phyloP scores from a whole-genome alignment of 78 protist genomes.

The Chrysochromulina parva region DNA sequence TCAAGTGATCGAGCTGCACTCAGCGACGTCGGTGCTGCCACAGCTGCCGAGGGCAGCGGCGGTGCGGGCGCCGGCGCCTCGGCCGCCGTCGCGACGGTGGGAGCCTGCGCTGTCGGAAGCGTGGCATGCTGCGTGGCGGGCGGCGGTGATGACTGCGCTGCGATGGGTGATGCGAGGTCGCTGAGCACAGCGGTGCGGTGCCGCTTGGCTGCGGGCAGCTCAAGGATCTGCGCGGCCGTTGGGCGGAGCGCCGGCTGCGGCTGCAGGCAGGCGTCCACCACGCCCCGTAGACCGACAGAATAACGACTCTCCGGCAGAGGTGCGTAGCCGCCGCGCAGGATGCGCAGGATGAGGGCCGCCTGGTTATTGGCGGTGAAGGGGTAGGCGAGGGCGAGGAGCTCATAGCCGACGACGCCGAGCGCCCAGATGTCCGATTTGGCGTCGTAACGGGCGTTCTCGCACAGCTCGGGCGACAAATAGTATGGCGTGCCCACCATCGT shows the following conservation, averaged over 20 bases:
- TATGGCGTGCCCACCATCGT: conserved; percentile 74
- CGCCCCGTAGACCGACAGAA: neutral
- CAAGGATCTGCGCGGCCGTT: no score
- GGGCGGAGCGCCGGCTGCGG: neutral
- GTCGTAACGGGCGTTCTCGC: conserved; percentile 77
- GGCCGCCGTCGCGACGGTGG: no score
- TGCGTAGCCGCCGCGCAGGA: neutral
- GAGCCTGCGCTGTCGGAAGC: no score
- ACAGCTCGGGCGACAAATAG: conserved; percentile 80
- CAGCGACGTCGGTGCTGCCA: no score
- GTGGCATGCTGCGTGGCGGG: no score
- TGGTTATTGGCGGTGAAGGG: conserved; percentile 1
- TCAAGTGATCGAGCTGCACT: no score
- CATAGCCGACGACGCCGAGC: conserved; percentile 53
- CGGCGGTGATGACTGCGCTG: no score
- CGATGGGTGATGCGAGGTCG: no score
- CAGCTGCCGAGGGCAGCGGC: no score
- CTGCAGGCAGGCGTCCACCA: neutral
- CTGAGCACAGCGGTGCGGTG: no score
- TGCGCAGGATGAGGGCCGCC: neutral
- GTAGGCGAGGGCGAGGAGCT: neutral
- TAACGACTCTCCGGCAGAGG: neutral
- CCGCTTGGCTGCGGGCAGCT: no score
- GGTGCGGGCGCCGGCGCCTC: no score
- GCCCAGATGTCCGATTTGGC: conserved; percentile 75